phyloP scores from a whole-genome alignment of 1,284 basidiomycete species.

The Heterobasidion occidentale region DNA sequence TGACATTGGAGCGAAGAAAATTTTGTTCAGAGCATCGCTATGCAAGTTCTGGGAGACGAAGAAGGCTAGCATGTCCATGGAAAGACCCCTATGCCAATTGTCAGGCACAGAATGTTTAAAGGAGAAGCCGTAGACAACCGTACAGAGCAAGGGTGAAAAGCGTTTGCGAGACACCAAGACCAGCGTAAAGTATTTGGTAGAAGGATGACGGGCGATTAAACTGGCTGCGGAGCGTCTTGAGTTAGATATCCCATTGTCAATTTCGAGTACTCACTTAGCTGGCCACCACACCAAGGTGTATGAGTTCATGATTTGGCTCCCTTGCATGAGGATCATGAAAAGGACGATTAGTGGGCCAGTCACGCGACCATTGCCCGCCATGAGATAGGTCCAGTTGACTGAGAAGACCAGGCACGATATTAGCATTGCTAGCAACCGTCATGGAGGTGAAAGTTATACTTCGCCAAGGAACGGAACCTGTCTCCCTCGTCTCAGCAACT shows the following conservation, averaged over 20 bases:
- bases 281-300: constrained; percentile 68
- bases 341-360: constrained; percentile 53
- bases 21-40: constrained; percentile 13
- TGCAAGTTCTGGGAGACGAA: constrained; percentile 55
- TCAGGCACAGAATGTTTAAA: no score
- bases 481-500: constrained; percentile 55
- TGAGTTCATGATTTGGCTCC: constrained; percentile 16
- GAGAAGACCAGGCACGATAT: neutral
- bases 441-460: constrained; percentile 27
- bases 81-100: constrained; percentile 44
- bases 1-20: constrained; percentile 58
- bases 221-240: constrained; percentile 22
- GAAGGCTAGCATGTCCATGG: constrained; percentile 49
- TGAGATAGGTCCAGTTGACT: constrained; percentile 69
- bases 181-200: constrained; percentile 70
- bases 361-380: constrained; percentile 50
- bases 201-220: constrained; percentile 45
- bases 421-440: neutral
- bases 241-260: neutral
- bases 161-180: constrained; percentile 52
- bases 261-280: constrained; percentile 35
- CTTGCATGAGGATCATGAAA: constrained; percentile 53
- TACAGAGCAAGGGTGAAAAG: constrained; percentile 57
- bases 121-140: constrained; percentile 33
- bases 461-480: constrained; percentile 50